Conservation (phyloP, 768 basidiomycete species). For the Glaciozyma antarctica region DNA sequence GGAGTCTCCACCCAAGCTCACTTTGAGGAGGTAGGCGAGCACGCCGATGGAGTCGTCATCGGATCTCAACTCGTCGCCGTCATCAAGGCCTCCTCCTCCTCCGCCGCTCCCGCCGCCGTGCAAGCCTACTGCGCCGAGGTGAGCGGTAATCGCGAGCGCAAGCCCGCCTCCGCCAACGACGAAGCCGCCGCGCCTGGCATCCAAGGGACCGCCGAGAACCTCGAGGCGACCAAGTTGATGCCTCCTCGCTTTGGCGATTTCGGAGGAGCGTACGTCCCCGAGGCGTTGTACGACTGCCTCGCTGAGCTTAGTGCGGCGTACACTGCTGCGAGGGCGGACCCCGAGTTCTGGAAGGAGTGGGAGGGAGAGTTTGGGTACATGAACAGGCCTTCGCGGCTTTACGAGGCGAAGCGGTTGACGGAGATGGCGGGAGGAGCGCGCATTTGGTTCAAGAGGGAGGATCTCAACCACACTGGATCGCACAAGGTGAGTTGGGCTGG, state of each 20-base stretch:
- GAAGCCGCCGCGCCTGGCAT: slow-evolving; percentile 4
- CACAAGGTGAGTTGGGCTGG: slow-evolving; percentile 52
- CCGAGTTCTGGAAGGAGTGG: slow-evolving; percentile 86
- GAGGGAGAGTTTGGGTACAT: slow-evolving; percentile 81
- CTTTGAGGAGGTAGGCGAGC: slow-evolving; percentile 74
- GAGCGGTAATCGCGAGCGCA: slow-evolving; percentile 19
- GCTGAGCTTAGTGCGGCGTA: slow-evolving; percentile 82
- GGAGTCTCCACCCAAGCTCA: slow-evolving; percentile 85
- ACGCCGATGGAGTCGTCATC: slow-evolving; percentile 92
- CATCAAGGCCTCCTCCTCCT: slow-evolving; percentile 53
- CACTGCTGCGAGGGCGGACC: slow-evolving; percentile 73
- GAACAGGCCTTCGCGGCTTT: slow-evolving; percentile 84
- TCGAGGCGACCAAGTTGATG: slow-evolving; percentile 43
- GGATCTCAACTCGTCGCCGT: slow-evolving; percentile 75
- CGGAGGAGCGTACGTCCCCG: slow-evolving; percentile 95
- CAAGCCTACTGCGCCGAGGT: slow-evolving; percentile 34
- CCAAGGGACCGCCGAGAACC: slow-evolving; percentile 2
- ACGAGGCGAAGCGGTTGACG: slow-evolving; percentile 82
- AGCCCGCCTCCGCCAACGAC: slow-evolving; percentile 1
- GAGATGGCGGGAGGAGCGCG: slow-evolving; percentile 83
- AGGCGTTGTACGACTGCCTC: slow-evolving; percentile 86
- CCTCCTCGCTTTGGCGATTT: slow-evolving; percentile 87
- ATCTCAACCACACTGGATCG: slow-evolving; percentile 93
- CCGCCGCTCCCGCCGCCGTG: slow-evolving; percentile 38
- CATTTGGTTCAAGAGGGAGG: slow-evolving; percentile 97